Percentiles rank a stretch among this genome's conserved stretches.
These are phyloP conservation scores for Aristolochia californica DNA, from an alignment of 164 flowering plant species.

Conservation along the genomic window DNA sequence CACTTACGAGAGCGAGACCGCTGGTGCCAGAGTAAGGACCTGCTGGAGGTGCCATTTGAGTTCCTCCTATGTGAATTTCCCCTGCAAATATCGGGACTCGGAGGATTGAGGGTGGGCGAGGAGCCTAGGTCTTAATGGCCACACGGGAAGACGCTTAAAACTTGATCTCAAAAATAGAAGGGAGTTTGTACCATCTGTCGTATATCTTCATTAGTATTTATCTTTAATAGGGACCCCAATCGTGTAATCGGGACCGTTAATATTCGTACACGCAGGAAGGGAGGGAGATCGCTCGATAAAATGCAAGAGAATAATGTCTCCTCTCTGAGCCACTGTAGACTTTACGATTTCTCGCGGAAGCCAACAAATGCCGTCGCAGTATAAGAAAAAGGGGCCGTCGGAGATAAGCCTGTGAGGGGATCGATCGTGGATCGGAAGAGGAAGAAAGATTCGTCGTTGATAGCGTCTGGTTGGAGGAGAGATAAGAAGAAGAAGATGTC, in stretches of 20 bases:
- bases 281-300: background rate
- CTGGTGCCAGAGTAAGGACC: slow-evolving; percentile 72
- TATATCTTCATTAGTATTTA: too few species aligned
- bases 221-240: too few species aligned
- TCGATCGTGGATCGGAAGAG: slow-evolving; percentile 33
- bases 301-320: background rate
- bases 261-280: too few species aligned
- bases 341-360: background rate
- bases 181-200: too few species aligned
- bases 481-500: slow-evolving; percentile 24
- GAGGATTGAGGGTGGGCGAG: too few species aligned
- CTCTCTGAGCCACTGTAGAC: background rate
- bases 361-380: too few species aligned
- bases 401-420: background rate
- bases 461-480: slow-evolving; percentile 27
- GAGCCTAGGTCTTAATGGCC: too few species aligned
- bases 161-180: too few species aligned
- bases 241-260: too few species aligned
- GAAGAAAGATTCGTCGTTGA: slow-evolving; percentile 21
- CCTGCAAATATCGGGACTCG: background rate
- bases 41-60: slow-evolving; percentile 51
- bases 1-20: slow-evolving; percentile 58
- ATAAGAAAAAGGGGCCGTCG: background rate
- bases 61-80: background rate
- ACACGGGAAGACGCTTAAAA: too few species aligned